Evolutionary conservation across 1,284 basidiomycete species (phyloP).

Genomic region (Inonotus hispidus): DNA sequence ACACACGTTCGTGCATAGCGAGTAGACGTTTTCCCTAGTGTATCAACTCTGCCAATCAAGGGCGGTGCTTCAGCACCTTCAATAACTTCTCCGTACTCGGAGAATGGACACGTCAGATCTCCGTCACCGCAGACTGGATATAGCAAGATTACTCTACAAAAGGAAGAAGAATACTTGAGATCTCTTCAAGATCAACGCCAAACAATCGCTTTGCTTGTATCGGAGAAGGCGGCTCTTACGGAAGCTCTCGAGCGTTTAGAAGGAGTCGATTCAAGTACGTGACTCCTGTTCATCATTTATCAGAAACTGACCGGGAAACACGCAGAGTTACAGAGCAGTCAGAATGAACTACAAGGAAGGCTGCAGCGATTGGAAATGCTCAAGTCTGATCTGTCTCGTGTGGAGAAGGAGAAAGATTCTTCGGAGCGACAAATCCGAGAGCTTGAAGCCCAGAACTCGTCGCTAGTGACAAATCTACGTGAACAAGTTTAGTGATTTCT

Average conservation of each 20-base stretch:
- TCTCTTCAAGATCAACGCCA: conserved; percentile 29
- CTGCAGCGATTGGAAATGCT: conserved; percentile 24
- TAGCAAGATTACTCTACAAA: background rate
- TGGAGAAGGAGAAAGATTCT: conserved; percentile 13
- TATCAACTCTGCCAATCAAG: background rate
- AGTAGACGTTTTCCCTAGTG: conserved; percentile 3
- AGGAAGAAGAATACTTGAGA: background rate
- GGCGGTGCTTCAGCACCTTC: background rate
- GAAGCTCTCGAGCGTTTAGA: conserved; percentile 31
- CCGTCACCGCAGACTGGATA: background rate
- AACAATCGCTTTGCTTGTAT: conserved; percentile 35
- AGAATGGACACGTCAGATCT: background rate
- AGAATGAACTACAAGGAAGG: conserved; percentile 52
- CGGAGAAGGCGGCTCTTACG: conserved; percentile 33
- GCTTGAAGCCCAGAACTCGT: background rate
- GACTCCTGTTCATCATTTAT: background rate
- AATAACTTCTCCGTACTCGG: background rate
- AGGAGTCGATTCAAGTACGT: conserved; percentile 32
- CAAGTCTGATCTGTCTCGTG: background rate
- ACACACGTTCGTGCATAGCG: conserved; percentile 10
- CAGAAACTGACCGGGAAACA: conserved; percentile 20
- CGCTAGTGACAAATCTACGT: conserved; percentile 23
- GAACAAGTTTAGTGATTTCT: conserved; percentile 47
- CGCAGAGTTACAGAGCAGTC: conserved; percentile 39
- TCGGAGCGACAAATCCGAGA: background rate